Percentiles rank a stretch among this genome's conserved stretches.
Evolutionary conservation across 495 filamentous ascomycete genomes (phyloP).

Genomic region (Neurospora sp.): DNA sequence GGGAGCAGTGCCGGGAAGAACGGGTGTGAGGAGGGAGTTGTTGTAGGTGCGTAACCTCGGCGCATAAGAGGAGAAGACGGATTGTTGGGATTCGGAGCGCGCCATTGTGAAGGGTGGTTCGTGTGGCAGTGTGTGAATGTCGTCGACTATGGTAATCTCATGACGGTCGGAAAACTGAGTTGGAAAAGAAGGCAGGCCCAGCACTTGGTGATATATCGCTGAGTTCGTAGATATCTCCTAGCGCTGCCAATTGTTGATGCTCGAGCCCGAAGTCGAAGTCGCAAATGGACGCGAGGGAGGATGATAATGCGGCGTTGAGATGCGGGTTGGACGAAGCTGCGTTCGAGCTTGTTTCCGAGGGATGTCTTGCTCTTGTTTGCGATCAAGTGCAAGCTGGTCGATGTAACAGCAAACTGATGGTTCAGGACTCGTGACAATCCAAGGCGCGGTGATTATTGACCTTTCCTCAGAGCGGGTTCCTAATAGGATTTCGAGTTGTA

Average conservation of each 20-base stretch:
- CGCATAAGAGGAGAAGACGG: constrained; percentile 84
- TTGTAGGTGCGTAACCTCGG: constrained; percentile 83
- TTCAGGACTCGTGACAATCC: neutral
- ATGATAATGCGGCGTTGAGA: neutral
- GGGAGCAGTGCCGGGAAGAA: constrained; percentile 57
- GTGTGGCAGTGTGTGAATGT: neutral
- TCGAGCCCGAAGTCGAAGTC: neutral
- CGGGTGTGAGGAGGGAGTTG: constrained; percentile 84
- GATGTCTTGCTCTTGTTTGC: neutral
- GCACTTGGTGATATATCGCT: neutral
- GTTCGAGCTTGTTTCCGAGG: neutral
- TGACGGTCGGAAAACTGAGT: neutral
- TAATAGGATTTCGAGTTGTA: neutral
- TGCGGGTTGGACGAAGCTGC: neutral
- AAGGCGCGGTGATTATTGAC: neutral
- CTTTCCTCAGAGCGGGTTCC: neutral
- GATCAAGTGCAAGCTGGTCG: neutral
- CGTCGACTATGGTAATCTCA: constrained; percentile 7
- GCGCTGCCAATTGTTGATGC: neutral
- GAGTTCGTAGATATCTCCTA: neutral
- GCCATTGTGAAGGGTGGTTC: constrained; percentile 23
- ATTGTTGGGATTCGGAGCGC: constrained; percentile 51
- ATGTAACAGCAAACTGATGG: neutral
- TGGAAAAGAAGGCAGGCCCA: neutral
- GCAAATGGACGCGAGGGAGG: neutral